phyloP scores from a whole-genome alignment of 768 basidiomycete species.

The Hortiboletus flavorubellus region DNA sequence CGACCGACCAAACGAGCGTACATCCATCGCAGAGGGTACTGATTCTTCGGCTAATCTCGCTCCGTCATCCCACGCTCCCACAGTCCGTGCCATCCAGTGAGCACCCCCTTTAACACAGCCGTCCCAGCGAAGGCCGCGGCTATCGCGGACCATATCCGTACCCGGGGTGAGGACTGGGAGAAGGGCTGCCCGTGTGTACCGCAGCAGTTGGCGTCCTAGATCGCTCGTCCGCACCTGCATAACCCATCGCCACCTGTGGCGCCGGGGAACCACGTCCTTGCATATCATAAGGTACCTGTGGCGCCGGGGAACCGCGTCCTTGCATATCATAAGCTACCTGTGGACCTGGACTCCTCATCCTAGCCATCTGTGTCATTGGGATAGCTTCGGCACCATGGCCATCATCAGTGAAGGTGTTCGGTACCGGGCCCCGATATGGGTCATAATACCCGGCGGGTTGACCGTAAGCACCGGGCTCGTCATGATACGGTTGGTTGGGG shows the following conservation, averaged over 20 bases:
- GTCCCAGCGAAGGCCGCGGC: not conserved
- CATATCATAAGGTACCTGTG: slow-evolving; percentile 36
- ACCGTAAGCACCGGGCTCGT: slow-evolving; percentile 53
- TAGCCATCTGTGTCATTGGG: slow-evolving; percentile 69
- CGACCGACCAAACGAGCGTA: slow-evolving; percentile 28
- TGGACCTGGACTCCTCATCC: slow-evolving; percentile 40
- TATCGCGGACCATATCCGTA: slow-evolving; percentile 40
- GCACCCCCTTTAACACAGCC: not conserved
- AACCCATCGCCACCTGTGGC: slow-evolving; percentile 40
- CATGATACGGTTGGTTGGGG: slow-evolving; percentile 71
- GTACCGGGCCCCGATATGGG: slow-evolving; percentile 76
- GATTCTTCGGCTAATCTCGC: slow-evolving; percentile 12
- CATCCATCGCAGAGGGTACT: slow-evolving; percentile 19
- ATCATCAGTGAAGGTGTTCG: slow-evolving; percentile 55
- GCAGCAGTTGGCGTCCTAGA: slow-evolving; percentile 29
- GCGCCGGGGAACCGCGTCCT: slow-evolving; percentile 38
- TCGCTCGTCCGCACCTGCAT: slow-evolving; percentile 30
- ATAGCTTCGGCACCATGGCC: slow-evolving; percentile 53
- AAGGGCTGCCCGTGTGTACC: slow-evolving; percentile 32
- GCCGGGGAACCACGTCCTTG: slow-evolving; percentile 37
- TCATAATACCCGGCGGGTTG: slow-evolving; percentile 60
- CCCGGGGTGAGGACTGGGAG: slow-evolving; percentile 46
- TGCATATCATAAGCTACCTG: slow-evolving; percentile 38
- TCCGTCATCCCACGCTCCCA: not conserved
- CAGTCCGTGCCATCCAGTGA: too few species aligned